Evolutionary conservation across 2,329 filamentous ascomycete genomes (phyloP), one percentile per base, ranked within the genome.

Genomic region (Magnaporthiopsis poae): DNA sequence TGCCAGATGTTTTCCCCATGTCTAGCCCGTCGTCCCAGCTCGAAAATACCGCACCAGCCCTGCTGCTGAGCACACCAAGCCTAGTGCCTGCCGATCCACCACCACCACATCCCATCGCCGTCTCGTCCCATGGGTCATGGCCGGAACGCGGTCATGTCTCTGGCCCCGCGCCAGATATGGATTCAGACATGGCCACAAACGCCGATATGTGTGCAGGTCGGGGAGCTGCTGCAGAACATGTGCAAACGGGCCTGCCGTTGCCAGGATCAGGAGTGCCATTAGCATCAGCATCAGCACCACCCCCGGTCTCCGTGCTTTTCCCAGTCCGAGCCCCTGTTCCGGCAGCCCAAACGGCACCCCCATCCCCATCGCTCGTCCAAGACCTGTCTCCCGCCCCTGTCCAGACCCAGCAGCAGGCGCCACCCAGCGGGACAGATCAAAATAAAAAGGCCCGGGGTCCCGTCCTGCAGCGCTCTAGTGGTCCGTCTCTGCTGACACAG

Each of bases 1-100:
- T 75, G 78, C 80, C 81, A 80, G 77, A 85, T 85, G 83, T 82
- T 78, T 76, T 77, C 79, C 82, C 81, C 83, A 86, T 86, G 83
- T 85, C 82, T 78, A 82, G 76, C 74, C 77, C 79, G 78, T 77
- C 77, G 75, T 75, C 74, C 75, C 75, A 78, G 74, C 76, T 76
- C 77, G 81, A 83, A 82, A 81, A 84, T 84, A 81, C 81, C 82
- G 80, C 82, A 82, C 74, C 35, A 65, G 25, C 31, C 35, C 64
- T 60, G 35, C 73, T 74, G 75, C 62, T 68, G 65, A 69, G 66
- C 65, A 66, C 62, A 64, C 66, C 65, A 67, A 60, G 68, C 66
- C 65, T 52, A 68, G 67, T 66, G 15, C 46, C 18, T 64, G 63
- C 59, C 63, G 63, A 60, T 64, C 63, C 15, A 64, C 18, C 27